Evolutionary conservation across 139 green algal genomes (phyloP).

Genomic region (Chlorella sp.): DNA sequence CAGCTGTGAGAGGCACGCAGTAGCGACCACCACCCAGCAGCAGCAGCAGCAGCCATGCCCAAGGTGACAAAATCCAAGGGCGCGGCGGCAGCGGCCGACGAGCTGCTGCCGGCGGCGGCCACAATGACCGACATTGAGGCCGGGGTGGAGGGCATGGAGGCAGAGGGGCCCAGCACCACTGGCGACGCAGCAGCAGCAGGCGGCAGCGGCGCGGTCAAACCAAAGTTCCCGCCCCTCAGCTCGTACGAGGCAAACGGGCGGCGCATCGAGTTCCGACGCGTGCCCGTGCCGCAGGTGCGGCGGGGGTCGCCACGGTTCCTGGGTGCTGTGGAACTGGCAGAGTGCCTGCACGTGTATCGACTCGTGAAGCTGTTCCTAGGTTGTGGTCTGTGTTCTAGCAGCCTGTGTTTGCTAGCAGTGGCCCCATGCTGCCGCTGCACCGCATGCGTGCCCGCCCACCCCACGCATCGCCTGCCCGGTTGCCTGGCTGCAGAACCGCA

Average conservation of each 20-base stretch:
- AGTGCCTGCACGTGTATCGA: too few relatives aligned
- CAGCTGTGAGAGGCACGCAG: background rate
- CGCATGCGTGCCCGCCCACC: too few relatives aligned
- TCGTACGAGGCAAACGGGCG: constrained; percentile 71
- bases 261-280: constrained; percentile 81
- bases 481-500: constrained; percentile 71
- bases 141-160: background rate
- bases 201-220: constrained; percentile 44
- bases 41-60: constrained; percentile 57
- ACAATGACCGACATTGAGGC: constrained; percentile 44
- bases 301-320: too few relatives aligned
- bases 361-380: too few relatives aligned
- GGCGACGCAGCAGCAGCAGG: background rate
- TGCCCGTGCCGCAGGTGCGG: constrained; percentile 80
- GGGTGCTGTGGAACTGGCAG: too few relatives aligned
- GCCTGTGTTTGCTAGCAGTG: too few relatives aligned
- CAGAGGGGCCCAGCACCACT: background rate
- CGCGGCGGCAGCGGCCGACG: background rate
- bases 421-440: too few relatives aligned
- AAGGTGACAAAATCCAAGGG: constrained; percentile 65
- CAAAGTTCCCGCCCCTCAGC: constrained; percentile 73
- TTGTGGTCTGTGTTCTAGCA: too few relatives aligned
- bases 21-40: background rate
- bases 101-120: constrained; percentile 47
- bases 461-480: too few relatives aligned